Evolutionary conservation across 306 rosid genomes (phyloP), one percentile per base, ranked within the genome.

Genomic region (Trichosanthes truncata): DNA sequence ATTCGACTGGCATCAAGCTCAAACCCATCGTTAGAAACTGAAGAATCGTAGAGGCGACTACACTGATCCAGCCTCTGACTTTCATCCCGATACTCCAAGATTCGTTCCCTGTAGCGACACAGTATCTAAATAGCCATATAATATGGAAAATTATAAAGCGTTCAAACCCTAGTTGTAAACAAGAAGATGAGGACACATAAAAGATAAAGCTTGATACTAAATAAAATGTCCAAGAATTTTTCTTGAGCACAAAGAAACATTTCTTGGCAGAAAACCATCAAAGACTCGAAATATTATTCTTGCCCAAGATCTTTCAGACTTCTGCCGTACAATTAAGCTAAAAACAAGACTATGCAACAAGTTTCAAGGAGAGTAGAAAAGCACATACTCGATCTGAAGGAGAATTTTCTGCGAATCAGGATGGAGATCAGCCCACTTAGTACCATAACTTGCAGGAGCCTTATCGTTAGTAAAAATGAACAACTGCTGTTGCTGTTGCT

Each of bases 31-130:
- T 78, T 91, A 10, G 88, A 90, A 84, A 89, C 89, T 1, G 98
- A 91, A 51, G 96, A 90, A 85, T 96, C 96, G 53, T 90, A 96
- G 17, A 96, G 97, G 72, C 99, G 99, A 88, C 85, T 86, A 84
- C 94, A 91, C 77, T 96, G 99, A 89, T 93, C 99, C 35, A 96
- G 89, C 84, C 97, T 90, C 87, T 86, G 94, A 84, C 98, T 93
- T 86, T 93, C 98, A 78, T 88, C 98, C 72, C 97, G 88, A 79
- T 88, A 86, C 80, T 88, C 97, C 90, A 93, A 86, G 84, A 91
- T 83, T 73, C 90, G 91, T 82, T 91, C 98, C 92, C 99, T 96
- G 63, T 17, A 74, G 63, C 20, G 20, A 52, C 29, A 52, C 31
- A 74, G 17, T 51, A 74, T 74, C 62, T 33, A 74, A 74, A 51